Evolutionary conservation across 2,329 filamentous ascomycete genomes (phyloP), one percentile per base, ranked within the genome.

Genomic region (Aspergillus felis): DNA sequence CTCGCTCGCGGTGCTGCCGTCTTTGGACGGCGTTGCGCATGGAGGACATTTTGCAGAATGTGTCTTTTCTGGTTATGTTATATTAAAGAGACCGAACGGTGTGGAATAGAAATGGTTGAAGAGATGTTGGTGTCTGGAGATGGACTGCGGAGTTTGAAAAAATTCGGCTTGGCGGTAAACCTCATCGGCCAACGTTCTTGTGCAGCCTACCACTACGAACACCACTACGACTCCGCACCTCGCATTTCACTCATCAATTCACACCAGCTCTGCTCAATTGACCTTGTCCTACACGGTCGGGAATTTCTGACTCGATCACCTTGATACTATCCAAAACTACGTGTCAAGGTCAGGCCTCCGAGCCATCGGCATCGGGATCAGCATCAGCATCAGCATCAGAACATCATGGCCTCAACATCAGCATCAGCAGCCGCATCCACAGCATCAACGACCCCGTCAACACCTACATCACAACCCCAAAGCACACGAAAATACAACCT

Each of bases 1-100:
- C 90, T 67, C 94, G 88, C 82, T 97, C 94, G 66, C 88, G 85
- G 77, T 97, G 93, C 65, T 91, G 88, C 70, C 91, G 91, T 76
- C 91, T 85, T 66, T 91, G 85, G 60, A 92, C 84, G 72, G 82
- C 81, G 68, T 84, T 84, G 64, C 82, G 80, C 73, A 84, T 78
- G 41, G 82, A 83, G 25, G 82, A 84, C 82, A 84, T 84, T 65
- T 57, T 71, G 62, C 22, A 25, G 47, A 47, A 50, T 42, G 27
- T 55, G 49, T 25, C 4, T 14, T 51, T 24, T 6, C n/a, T 24
- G 9, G 29, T 41, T 51, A 7, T 51, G 2, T 25, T 14, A 8
- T 54, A 29, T 42, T 2, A 22, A 28, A 6, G 17, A 3, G 25
- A 9, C 14, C 4, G 10, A 12, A 20, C 4, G 29, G 17, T 44